These are phyloP conservation scores for Tulasnella sp. DNA, from an alignment of 768 basidiomycete species.

Conservation along the genomic window DNA sequence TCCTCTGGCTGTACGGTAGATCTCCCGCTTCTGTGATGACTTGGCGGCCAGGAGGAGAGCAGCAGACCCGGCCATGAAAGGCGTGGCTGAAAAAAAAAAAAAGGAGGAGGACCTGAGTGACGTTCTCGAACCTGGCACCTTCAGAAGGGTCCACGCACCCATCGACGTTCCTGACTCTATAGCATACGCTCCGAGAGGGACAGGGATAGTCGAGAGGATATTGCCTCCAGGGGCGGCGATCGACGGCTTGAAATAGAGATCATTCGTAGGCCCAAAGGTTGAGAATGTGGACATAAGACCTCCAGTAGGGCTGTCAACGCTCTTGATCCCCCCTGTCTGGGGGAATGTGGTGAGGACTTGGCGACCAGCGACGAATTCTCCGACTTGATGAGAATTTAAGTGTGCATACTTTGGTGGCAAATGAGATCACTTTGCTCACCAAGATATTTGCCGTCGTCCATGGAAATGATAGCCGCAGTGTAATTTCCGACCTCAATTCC, in stretches of 20 bases:
- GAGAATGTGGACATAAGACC: constrained; percentile 25
- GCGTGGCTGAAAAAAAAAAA: constrained; percentile 20
- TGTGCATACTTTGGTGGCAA: no score
- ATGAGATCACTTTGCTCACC: no score
- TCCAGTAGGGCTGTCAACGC: constrained; percentile 14
- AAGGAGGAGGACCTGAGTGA: background rate
- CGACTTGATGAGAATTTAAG: no score
- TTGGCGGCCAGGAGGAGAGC: constrained; percentile 20
- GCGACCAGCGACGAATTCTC: background rate
- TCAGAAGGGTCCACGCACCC: no score
- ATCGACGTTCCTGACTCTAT: constrained; percentile 17
- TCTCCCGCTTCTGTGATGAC: background rate
- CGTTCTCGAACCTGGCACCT: background rate
- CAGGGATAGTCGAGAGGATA: constrained; percentile 21
- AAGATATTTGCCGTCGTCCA: constrained; percentile 35
- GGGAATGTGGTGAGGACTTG: constrained; percentile 2
- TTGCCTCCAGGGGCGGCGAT: constrained; percentile 24
- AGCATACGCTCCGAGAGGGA: constrained; percentile 10
- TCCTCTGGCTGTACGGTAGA: background rate
- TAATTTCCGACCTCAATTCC: constrained; percentile 24
- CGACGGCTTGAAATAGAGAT: constrained; percentile 24
- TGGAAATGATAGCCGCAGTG: constrained; percentile 37
- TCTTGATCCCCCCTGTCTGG: background rate
- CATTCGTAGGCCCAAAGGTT: constrained; percentile 29
- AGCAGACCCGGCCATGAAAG: constrained; percentile 19